A percentile compares a stretch with the other conserved stretches of the same genome.
These are phyloP conservation scores for Microbotryum saponariae DNA, from an alignment of 1,284 basidiomycete species.

Conservation along the genomic window DNA sequence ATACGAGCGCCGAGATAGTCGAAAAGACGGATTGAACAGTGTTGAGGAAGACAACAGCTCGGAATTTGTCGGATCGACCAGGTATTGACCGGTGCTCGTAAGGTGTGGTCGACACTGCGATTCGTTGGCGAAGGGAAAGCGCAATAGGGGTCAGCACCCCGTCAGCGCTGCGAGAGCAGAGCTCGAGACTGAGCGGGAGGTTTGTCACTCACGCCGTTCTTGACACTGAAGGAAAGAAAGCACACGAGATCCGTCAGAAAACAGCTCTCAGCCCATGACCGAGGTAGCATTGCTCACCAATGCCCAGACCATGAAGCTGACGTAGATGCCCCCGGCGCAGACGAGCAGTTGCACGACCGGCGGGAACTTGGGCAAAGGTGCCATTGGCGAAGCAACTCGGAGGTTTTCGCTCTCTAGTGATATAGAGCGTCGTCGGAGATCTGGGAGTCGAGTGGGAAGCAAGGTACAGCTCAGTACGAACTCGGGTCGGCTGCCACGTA, in stretches of 20 bases:
- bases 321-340: slow-evolving; percentile 35
- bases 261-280: not conserved
- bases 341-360: slow-evolving; percentile 17
- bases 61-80: slow-evolving; percentile 32
- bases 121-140: not conserved
- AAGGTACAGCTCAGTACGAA: too few relatives aligned
- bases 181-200: not conserved
- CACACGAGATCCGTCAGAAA: not conserved
- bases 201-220: slow-evolving; percentile 21
- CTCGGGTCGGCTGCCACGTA: too few relatives aligned
- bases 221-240: slow-evolving; percentile 22
- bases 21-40: slow-evolving; percentile 72
- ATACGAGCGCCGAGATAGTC: slow-evolving; percentile 29
- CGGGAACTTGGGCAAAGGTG: too few relatives aligned
- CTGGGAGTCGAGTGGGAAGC: too few relatives aligned
- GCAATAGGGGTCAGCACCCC: not conserved
- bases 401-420: too few relatives aligned
- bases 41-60: slow-evolving; percentile 75
- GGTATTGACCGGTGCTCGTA: slow-evolving; percentile 15
- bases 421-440: too few relatives aligned
- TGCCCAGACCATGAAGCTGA: slow-evolving; percentile 36
- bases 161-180: not conserved
- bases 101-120: slow-evolving; percentile 29
- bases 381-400: too few relatives aligned
- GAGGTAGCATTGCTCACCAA: slow-evolving; percentile 12